Evolutionary conservation across 1,284 basidiomycete genomes (phyloP).

Genomic region (Ustilago cynodontis): DNA sequence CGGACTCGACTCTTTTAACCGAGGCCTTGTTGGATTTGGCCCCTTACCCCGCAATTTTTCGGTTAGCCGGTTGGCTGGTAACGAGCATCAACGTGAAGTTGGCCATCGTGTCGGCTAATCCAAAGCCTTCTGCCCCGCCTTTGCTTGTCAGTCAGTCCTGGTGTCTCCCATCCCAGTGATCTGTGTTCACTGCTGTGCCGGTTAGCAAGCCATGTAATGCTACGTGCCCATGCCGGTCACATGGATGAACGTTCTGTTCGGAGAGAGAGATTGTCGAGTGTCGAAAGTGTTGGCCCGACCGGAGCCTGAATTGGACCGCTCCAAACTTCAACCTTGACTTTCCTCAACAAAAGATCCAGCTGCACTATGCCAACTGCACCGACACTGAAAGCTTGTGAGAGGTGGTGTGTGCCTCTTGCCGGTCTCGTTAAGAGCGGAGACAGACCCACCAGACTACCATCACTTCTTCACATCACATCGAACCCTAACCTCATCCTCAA

Average conservation of each 20-base stretch:
- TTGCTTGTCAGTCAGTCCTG: not conserved
- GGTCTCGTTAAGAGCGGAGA: not conserved
- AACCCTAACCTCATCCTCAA: not conserved
- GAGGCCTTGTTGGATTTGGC: constrained; percentile 6
- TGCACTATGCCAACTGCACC: not conserved
- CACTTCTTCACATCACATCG: constrained; percentile 2
- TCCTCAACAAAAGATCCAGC: not conserved
- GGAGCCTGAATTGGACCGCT: constrained; percentile 20
- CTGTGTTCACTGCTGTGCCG: not conserved
- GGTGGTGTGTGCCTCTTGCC: not conserved
- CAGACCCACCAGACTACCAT: not conserved
- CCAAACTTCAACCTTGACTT: not conserved
- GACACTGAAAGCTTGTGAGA: not conserved
- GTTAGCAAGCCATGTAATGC: not conserved
- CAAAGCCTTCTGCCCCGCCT: not conserved
- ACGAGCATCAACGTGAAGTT: not conserved
- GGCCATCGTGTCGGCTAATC: constrained; percentile 35
- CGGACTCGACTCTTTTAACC: constrained; percentile 8
- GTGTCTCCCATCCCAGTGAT: not conserved
- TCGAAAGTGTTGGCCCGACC: constrained; percentile 21
- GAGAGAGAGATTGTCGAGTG: not conserved
- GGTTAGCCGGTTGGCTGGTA: constrained; percentile 3
- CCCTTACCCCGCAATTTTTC: constrained; percentile 20
- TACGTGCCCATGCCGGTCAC: not conserved
- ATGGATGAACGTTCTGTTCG: not conserved